phyloP scores from a whole-genome alignment of 1,139 yeast genomes.

The Petasospora rhodanensis region DNA sequence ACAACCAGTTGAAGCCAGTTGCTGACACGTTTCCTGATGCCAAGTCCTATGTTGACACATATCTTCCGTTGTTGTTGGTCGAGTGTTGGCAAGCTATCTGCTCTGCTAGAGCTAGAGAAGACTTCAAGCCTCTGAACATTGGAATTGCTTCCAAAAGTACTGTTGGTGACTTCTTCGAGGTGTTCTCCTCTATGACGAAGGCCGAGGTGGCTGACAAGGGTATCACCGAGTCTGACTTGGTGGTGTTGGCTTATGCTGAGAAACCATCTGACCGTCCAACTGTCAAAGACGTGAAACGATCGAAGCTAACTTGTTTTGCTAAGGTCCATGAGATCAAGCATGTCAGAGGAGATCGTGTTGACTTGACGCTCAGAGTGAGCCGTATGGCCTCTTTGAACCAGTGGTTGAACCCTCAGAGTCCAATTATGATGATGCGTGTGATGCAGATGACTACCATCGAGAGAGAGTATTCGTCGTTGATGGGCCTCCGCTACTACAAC shows the following conservation, averaged over 20 bases:
- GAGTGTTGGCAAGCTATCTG: conserved; percentile 95
- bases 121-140: conserved; percentile 62
- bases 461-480: conserved; percentile 83
- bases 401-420: conserved; percentile 58
- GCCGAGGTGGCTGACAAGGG: conserved; percentile 46
- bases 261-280: conserved; percentile 16
- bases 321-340: conserved; percentile 69
- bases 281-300: conserved; percentile 26
- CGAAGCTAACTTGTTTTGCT: conserved; percentile 55
- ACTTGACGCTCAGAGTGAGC: conserved; percentile 67
- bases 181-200: conserved; percentile 70
- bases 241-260: conserved; percentile 55
- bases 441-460: conserved; percentile 90
- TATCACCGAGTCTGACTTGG: conserved; percentile 70
- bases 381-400: conserved; percentile 36
- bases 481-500: conserved; percentile 79
- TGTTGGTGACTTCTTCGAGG: conserved; percentile 84
- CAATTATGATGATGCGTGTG: conserved; percentile 63
- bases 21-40: conserved; percentile 49
- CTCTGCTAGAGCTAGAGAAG: conserved; percentile 61
- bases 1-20: conserved; percentile 33
- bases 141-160: conserved; percentile 75
- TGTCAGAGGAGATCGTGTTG: conserved; percentile 61
- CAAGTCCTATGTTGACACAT: conserved; percentile 58
- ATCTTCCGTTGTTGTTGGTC: conserved; percentile 75